A percentile compares a stretch with the other conserved stretches of the same genome.
Conservation (phyloP, 257 asterid genomes). For the Solanum bukasovii region DNA sequence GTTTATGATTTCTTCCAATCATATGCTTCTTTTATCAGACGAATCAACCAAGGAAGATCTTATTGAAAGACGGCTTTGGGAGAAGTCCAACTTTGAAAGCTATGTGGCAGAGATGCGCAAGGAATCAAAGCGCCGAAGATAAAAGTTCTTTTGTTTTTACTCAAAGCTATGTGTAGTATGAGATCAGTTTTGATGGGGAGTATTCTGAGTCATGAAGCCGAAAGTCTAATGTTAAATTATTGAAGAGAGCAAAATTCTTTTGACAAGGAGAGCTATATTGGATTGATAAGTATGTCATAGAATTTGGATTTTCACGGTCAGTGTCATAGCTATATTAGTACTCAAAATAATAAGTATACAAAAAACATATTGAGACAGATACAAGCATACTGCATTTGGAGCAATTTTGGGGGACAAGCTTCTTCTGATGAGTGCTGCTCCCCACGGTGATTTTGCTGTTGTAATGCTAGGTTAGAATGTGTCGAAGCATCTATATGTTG, state of each 20-base stretch:
- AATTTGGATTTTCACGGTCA: neutral
- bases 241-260: neutral
- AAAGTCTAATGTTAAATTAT: neutral
- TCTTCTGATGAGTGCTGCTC: neutral
- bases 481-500: neutral
- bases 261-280: neutral
- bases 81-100: constrained; percentile 66
- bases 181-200: constrained; percentile 13
- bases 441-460: neutral
- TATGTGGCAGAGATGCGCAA: constrained; percentile 71
- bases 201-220: constrained; percentile 7
- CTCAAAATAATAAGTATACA: neutral
- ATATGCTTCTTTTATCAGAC: constrained; percentile 27
- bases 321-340: neutral
- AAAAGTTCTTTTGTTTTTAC: neutral
- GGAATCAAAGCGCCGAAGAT: constrained; percentile 91
- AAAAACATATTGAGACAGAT: neutral
- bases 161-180: neutral
- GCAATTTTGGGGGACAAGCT: neutral
- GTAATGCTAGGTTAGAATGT: neutral
- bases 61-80: constrained; percentile 71
- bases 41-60: constrained; percentile 67
- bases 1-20: neutral
- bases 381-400: neutral
- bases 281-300: neutral